A percentile compares a stretch with the other conserved stretches of the same genome.
Conservation (phyloP, 176 grass and related monocot genomes). For the Hordeum vulgare region MorexV3_pseudomolecules_assembly NC_058520.1:571198058-571198557, state of each 20-base stretch:
- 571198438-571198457: neutral
- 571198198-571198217: too few relatives aligned
- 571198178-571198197: too few relatives aligned
- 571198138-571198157: too few relatives aligned
- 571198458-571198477: neutral
- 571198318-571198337: neutral
- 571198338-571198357: neutral
- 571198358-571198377: neutral
- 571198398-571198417: neutral
- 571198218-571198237: too few relatives aligned
- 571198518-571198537: accelerated
- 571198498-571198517: accelerated
- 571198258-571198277: neutral
- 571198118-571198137: too few relatives aligned
- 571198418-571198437: slow-evolving; percentile 31
- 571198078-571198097: too few relatives aligned
- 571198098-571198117: too few relatives aligned
- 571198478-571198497: neutral
- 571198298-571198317: neutral
- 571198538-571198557: accelerated
- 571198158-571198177: too few relatives aligned
- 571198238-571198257: neutral
- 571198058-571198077: too few relatives aligned
- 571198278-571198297: neutral
- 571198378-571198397: neutral